Base-by-base conservation (phyloP, 495 filamentous ascomycete species). In the Xeromyces bisporus region DNA sequence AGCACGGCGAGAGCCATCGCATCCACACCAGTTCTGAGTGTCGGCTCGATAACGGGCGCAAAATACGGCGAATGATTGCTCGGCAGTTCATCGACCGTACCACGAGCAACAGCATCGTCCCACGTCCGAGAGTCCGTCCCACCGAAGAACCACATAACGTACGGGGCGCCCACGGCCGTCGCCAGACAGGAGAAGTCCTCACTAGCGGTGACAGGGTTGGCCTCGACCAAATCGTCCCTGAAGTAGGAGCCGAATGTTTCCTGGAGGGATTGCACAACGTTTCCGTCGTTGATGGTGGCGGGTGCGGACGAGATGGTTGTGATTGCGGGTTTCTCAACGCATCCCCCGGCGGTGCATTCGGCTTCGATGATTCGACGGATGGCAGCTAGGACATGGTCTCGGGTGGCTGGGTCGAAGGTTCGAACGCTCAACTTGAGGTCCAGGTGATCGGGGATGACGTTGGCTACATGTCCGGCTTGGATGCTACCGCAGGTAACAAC, bases 41-140 rank as follows among this genome's bases (percentile, higher is more conserved):
- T 77, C 6, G 71, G 69, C 41, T 72, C 49, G 11, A 80, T 56
- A 0, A 58, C 66, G 12, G 73, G 74, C 25, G 64, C 64, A 53
- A 76, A 78, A 36, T 58, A 64, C 2, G 61, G 54, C 31, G 62
- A 72, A 44, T 80, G 74, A 36, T 77, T 77, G 20, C 53, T 57
- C 1, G 67, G 60, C 20, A 69, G 39, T 25, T 53, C 34, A 21
- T 56, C 33, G 10, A 60, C 32, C 15, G 39, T 61, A 0, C 55
- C 64, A 23, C 58, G 54, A n/a, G 34, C 44, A 31, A 60, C 57
- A 21, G 53, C 60, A 28, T 63, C 43, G 41, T 71, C 61, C 56
- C 59, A 73, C 1, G 40, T 33, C 34, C 55, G 35, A 0, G 39
- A 37, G 25, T 67, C 63, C 10, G 56, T 51, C 0, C 69, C 67